Percentiles rank a stretch among this genome's conserved stretches.
These are phyloP conservation scores for Fistulinella cinereoalba DNA, from an alignment of 1,284 basidiomycete species.

Conservation along the genomic window DNA sequence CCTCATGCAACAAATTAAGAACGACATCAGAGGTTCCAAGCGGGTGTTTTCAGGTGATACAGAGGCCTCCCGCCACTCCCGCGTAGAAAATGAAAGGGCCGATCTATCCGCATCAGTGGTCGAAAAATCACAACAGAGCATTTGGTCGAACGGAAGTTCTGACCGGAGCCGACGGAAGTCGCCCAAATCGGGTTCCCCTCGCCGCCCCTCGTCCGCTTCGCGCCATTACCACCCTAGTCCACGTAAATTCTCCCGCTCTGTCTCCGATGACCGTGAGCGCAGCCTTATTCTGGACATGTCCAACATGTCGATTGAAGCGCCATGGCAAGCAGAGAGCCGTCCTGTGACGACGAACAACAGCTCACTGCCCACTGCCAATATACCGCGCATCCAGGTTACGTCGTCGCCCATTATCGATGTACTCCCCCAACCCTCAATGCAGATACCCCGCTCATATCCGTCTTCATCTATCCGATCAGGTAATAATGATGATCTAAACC, in stretches of 20 bases:
- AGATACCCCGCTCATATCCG: conserved; percentile 42
- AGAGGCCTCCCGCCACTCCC: conserved; percentile 46
- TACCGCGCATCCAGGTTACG: conserved; percentile 28
- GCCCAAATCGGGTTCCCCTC: conserved; percentile 27
- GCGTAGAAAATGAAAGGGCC: conserved; percentile 34
- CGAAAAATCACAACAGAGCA: conserved; percentile 24
- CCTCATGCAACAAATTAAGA: conserved; percentile 81
- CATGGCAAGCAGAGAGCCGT: conserved; percentile 28
- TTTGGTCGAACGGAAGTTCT: conserved; percentile 12
- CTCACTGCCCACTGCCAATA: conserved; percentile 24
- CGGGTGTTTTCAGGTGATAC: conserved; percentile 66
- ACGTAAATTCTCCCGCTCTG: conserved; percentile 22
- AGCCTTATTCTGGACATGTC: conserved; percentile 30
- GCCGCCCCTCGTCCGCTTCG: conserved; percentile 20
- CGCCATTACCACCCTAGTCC: conserved; percentile 26
- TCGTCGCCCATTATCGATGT: conserved; percentile 23
- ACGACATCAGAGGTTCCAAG: conserved; percentile 67
- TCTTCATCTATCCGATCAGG: conserved; percentile 49
- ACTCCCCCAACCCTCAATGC: conserved; percentile 11
- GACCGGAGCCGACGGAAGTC: conserved; percentile 26
- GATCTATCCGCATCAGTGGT: conserved; percentile 10
- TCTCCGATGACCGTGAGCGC: conserved; percentile 27
- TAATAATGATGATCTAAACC: conserved; percentile 71
- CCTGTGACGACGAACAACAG: conserved; percentile 12
- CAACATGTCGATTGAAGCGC: conserved; percentile 36